phyloP scores from a whole-genome alignment of 108 stramenopile species.

The Epipyxis sp. region DNA sequence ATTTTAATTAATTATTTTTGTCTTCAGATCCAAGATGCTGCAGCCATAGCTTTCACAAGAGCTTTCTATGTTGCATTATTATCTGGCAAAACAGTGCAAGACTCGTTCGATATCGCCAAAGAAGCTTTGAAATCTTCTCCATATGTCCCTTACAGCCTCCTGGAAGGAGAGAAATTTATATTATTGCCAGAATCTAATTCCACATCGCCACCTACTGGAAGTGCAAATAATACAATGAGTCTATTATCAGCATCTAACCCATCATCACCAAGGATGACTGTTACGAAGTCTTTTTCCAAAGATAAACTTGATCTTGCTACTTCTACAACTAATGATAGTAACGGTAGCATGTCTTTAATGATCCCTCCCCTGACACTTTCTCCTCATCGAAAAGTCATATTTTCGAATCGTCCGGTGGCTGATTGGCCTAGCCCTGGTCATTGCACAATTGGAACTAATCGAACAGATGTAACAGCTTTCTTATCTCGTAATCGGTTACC shows the following conservation, averaged over 20 bases:
- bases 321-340: constrained; percentile 29
- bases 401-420: not conserved
- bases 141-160: constrained; percentile 56
- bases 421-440: constrained; percentile 43
- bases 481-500: constrained; percentile 48
- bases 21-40: constrained; percentile 65
- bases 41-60: constrained; percentile 73
- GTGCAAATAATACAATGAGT: constrained; percentile 69
- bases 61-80: constrained; percentile 73
- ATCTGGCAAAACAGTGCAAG: constrained; percentile 69
- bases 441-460: constrained; percentile 22
- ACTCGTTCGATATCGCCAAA: constrained; percentile 75
- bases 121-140: constrained; percentile 71
- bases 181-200: constrained; percentile 63
- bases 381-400: constrained; percentile 22
- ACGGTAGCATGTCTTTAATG: constrained; percentile 40
- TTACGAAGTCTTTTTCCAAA: constrained; percentile 32
- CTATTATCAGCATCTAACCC: constrained; percentile 66
- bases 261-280: too few species aligned
- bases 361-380: constrained; percentile 35
- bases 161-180: constrained; percentile 72
- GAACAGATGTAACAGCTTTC: not conserved
- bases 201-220: not conserved
- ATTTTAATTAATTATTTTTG: not conserved
- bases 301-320: constrained; percentile 29